phyloP scores from a whole-genome alignment of 2,329 filamentous ascomycete genomes.

The Ploettnerulaceae sp. region DNA sequence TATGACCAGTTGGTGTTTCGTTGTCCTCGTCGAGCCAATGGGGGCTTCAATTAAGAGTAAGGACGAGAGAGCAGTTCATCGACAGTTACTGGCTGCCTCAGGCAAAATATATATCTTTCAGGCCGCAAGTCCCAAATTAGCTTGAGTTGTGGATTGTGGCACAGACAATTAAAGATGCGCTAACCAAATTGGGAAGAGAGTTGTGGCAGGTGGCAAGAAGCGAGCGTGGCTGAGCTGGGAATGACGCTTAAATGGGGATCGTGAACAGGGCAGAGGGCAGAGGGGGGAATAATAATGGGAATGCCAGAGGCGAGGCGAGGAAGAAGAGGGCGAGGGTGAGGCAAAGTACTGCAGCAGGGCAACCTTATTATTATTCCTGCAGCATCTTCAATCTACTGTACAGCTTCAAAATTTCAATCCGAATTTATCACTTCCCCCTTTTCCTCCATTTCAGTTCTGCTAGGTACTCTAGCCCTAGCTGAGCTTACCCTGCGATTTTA shows the following conservation, averaged over 20 bases:
- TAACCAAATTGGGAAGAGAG: not conserved
- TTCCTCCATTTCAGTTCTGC: not conserved
- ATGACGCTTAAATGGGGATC: constrained; percentile 7
- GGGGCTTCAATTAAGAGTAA: not conserved
- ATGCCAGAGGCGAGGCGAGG: not conserved
- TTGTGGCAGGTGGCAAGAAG: constrained; percentile 3
- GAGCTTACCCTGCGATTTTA: constrained; percentile 8
- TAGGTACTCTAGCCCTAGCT: too few relatives aligned
- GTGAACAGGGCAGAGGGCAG: not conserved
- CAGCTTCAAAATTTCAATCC: constrained; percentile 1
- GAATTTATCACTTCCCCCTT: not conserved
- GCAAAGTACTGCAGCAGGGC: not conserved
- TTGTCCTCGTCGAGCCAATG: constrained; percentile 1
- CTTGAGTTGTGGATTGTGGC: not conserved
- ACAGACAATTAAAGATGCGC: not conserved
- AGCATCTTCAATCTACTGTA: not conserved
- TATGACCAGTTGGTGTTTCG: constrained; percentile 22
- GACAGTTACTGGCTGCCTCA: too few relatives aligned
- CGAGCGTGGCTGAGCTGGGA: constrained; percentile 5
- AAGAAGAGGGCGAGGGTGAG: not conserved
- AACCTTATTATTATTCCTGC: not conserved
- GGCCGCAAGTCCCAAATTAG: not conserved
- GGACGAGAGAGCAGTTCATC: too few relatives aligned
- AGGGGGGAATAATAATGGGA: not conserved
- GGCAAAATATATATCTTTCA: not conserved